Base-by-base conservation (phyloP, 2,329 filamentous ascomycete species). In the Trichoderma breve region DNA sequence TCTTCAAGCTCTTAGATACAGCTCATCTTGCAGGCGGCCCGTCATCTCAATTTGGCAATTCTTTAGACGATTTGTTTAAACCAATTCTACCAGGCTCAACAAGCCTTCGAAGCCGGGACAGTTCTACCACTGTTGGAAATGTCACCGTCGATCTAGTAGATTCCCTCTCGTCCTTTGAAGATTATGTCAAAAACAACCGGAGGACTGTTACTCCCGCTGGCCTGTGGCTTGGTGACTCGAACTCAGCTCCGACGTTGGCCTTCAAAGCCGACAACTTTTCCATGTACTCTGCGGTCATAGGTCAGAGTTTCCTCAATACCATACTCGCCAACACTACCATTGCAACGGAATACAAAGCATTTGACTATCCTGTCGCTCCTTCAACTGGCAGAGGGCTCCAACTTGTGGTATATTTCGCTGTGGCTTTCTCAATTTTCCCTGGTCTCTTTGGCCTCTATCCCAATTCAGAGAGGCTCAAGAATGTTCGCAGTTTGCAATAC, bases 391-490 rank as follows among this genome's bases (percentile, higher is more conserved):
- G 94, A 60, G 90, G 90, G 0, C 82, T 97, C 36, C 92, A 96
- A 78, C 84, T 95, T 12, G 88, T 94, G 21, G 84, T 92, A 5
- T 97, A 97, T 80, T 91, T 95, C 75, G 89, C 91, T 14, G 85
- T 97, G 11, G 92, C 90, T 2, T 90, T 94, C 82, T 86, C 88
- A n/a, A 89, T 91, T 1, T 94, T 91, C 76, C 93, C 94, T 0
- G 92, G 91, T 6, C 93, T 97, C 82, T 95, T 97, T 77, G 89
- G 92, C 0, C 83, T 97, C 8, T 97, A 97, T 78, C 92, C 93
- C 1, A 96, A 93, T 5, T 82, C 92, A 11, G 94, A 97, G 80
- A 86, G 93, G 21, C 83, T 93, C 8, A 85, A 89, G 69, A 91
- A 93, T 72, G 92, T 97, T 47, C 88, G 94, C 65, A 91, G 92